A percentile compares a stretch with the other conserved stretches of the same genome.
These are phyloP conservation scores for Leccinum ochraceum DNA, from an alignment of 768 basidiomycete genomes.

Conservation along the genomic window DNA sequence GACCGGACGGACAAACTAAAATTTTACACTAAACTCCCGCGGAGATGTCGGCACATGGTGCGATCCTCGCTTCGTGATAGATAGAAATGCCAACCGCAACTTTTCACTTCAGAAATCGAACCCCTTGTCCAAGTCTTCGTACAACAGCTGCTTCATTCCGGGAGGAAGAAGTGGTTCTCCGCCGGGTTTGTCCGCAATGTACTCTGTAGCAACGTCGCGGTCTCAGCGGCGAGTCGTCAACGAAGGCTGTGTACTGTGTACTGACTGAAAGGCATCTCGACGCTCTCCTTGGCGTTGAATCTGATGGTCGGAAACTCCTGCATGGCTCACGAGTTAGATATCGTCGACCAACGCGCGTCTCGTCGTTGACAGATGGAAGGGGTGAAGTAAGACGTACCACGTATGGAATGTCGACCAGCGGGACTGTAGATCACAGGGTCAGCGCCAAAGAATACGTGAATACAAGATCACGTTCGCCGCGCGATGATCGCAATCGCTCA, in stretches of 20 bases:
- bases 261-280: constrained; percentile 98
- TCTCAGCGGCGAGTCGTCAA: not conserved
- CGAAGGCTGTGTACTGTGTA: constrained; percentile 22
- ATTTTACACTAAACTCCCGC: too few species aligned
- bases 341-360: not conserved
- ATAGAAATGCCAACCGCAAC: not conserved
- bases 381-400: constrained; percentile 49
- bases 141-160: constrained; percentile 85
- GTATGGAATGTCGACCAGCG: constrained; percentile 72
- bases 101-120: constrained; percentile 53
- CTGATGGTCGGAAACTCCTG: constrained; percentile 89
- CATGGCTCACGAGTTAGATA: not conserved
- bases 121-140: constrained; percentile 82
- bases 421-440: constrained; percentile 38
- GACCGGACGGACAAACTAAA: too few species aligned
- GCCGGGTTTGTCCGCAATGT: constrained; percentile 45
- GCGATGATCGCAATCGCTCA: constrained; percentile 30
- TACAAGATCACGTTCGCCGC: not conserved
- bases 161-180: constrained; percentile 77
- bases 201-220: constrained; percentile 35
- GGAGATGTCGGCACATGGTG: too few species aligned
- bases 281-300: constrained; percentile 86
- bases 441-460: not conserved
- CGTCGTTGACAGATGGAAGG: not conserved
- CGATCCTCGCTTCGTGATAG: not conserved